Evolutionary conservation across 176 grass and related monocot species (phyloP).

Genomic region (sorghum (Sorghum bicolor)): DNA sequence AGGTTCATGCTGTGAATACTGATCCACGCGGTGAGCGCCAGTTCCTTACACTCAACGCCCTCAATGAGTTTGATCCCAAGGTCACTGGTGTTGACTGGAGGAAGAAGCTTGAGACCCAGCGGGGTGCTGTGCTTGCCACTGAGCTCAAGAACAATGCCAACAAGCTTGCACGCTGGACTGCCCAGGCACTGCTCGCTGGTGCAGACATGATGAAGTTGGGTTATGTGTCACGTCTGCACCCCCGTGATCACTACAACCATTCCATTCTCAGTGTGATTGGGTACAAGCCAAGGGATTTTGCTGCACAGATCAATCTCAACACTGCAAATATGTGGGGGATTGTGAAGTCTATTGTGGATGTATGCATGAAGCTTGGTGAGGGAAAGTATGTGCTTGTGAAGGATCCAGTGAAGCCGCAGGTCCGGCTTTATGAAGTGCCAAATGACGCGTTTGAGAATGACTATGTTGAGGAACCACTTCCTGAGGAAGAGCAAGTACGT

Average conservation of each 20-base stretch:
- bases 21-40: constrained; percentile 55
- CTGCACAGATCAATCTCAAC: constrained; percentile 84
- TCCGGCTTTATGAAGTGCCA: constrained; percentile 78
- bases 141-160: constrained; percentile 96
- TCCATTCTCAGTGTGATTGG: constrained; percentile 72
- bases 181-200: constrained; percentile 66
- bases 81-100: constrained; percentile 82
- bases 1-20: constrained; percentile 55
- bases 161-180: constrained; percentile 82
- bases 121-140: constrained; percentile 74
- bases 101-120: constrained; percentile 87
- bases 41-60: constrained; percentile 69
- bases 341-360: constrained; percentile 80
- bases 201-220: constrained; percentile 88
- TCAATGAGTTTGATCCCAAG: constrained; percentile 87
- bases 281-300: constrained; percentile 79
- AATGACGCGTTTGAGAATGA: constrained; percentile 89
- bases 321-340: constrained; percentile 90
- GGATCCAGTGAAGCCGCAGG: constrained; percentile 72
- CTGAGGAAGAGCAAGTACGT: constrained; percentile 82
- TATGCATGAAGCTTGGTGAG: constrained; percentile 81
- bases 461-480: constrained; percentile 87
- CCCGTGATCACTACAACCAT: constrained; percentile 78
- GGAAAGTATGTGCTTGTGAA: constrained; percentile 95
- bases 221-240: constrained; percentile 69